Base-by-base conservation (phyloP, 1,139 yeast genomes). In the Wickerhamomyces sp. region DNA sequence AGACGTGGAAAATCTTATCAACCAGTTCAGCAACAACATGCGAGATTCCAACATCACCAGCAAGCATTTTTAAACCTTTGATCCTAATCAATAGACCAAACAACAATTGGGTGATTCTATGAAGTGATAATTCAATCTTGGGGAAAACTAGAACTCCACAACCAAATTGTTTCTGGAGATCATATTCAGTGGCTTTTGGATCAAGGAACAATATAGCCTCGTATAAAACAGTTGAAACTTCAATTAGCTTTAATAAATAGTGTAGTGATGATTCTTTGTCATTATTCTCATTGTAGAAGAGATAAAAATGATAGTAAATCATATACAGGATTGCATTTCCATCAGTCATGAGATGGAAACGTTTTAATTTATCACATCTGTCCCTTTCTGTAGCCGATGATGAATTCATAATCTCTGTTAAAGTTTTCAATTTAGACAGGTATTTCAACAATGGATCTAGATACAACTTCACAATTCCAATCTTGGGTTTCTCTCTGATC, bases 281-380 rank as follows among this genome's bases (percentile, higher is more conserved):
- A 31, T 41, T 41, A 11, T 34, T 40, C 15, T 41, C 46, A 40
- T 50, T 55, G 34, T 50, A 52, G 23, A 45, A 51, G 11, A 58
- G 34, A 39, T 48, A 56, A 18, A 58, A 39, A 39, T 58, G 59
- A 39, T 55, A 53, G 41, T 57, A 53, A 8, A 55, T 44, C 52
- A 56, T 52, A 36, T 41, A 47, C 7, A 54, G 29, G 18, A 58
- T 46, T 1, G 56, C 46, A 6, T 41, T 29, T 7, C 49, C 29
- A 36, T 56, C 58, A 27, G 50, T 34, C n/a, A 50, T 32, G 8
- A 40, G 35, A 1, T 37, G 27, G 8, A 50, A 11, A 2, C 38
- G 44, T 27, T 43, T 45, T 14, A 45, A 34, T 32, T 58, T 58
- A 11, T 42, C 32, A 4, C 38, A 32, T 37, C 58, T 49, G 31